Evolutionary conservation across 306 rosid species (phyloP).

Genomic region (Rosa persica): DNA sequence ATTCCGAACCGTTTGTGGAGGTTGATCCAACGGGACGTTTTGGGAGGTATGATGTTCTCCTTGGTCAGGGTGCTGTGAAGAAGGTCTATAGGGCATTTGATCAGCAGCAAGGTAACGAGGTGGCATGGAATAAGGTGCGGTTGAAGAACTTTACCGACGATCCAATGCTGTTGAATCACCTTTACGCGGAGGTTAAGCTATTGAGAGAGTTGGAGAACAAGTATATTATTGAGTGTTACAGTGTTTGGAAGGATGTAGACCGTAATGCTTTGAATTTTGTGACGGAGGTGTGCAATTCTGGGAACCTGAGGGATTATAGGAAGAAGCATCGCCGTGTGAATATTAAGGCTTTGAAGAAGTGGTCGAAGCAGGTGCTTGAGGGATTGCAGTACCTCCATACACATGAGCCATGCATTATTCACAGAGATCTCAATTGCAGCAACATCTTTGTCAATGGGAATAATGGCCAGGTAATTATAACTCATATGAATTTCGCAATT

Average conservation of each 20-base stretch:
- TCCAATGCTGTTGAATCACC: conserved; percentile 58
- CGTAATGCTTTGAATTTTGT: conserved; percentile 64
- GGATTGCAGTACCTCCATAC: conserved; percentile 90
- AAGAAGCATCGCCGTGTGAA: conserved; percentile 86
- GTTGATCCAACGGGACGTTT: conserved; percentile 82
- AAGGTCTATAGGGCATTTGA: conserved; percentile 87
- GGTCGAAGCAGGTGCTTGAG: conserved; percentile 89
- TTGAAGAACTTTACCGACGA: conserved; percentile 61
- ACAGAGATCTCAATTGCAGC: conserved; percentile 94
- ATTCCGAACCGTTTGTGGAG: conserved; percentile 70
- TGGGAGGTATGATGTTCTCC: conserved; percentile 72
- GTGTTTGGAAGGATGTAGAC: conserved; percentile 76
- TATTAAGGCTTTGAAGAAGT: conserved; percentile 83
- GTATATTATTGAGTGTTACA: conserved; percentile 71
- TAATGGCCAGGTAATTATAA: conserved; percentile 63
- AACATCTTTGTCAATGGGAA: conserved; percentile 91
- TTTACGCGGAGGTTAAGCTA: conserved; percentile 72
- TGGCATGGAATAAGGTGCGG: conserved; percentile 93
- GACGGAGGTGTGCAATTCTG: conserved; percentile 84
- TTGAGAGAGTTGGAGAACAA: conserved; percentile 61
- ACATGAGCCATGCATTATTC: conserved; percentile 90
- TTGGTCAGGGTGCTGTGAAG: conserved; percentile 85
- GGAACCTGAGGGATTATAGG: conserved; percentile 82
- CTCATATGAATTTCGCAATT: background rate
- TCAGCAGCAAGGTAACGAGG: conserved; percentile 89